Base-by-base conservation (phyloP, 306 rosid genomes). In the Erythrophleum fordii region DNA sequence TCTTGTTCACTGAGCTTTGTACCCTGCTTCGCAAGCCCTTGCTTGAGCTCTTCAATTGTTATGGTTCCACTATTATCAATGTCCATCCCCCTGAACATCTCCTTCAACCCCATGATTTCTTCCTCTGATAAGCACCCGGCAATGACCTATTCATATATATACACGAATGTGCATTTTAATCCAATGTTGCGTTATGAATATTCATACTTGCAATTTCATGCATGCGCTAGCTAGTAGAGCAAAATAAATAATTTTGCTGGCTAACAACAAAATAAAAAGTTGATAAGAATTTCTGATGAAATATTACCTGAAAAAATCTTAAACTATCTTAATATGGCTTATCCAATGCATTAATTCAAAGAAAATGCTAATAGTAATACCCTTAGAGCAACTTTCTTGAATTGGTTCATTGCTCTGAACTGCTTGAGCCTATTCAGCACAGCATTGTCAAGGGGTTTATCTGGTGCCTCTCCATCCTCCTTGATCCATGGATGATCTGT, bases 401-500 rank as follows among this genome's bases (percentile, higher is more conserved):
- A 95, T 60, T 93, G 89, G 77, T 95, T 93, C 99, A 95, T 95
- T 52, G 99, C 99, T 80, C 90, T 91, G 85, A 95, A 95, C 80
- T 95, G 99, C 82, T 95, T 95, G 90, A 95, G 97, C 86, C 93
- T 92, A 58, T 82, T 92, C 68, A 95, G 88, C 61, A 95, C 99
- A 35, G 99, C 98, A 64, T 95, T 95, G 83, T 95, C 98, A 66
- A 95, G 99, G 59, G 99, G 99, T 26, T 69, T 87, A 72, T 95
- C 98, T 6, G 99, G 99, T 53, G 99, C 99, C 82, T 95, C 98
- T 60, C 99, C 99, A 35, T 91, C 99, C 82, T 93, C 98, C 90
- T 95, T 95, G 81, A 95, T 95, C 99, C 99, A 95, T 17, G 95
- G 95, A 81, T 93, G 98, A 82, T 86, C 98, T 93, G 71, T 52